Percentiles rank a stretch among this genome's conserved stretches.
phyloP scores from a whole-genome alignment of 148 eudicot genomes.

The Polygonum maritimum region DNA sequence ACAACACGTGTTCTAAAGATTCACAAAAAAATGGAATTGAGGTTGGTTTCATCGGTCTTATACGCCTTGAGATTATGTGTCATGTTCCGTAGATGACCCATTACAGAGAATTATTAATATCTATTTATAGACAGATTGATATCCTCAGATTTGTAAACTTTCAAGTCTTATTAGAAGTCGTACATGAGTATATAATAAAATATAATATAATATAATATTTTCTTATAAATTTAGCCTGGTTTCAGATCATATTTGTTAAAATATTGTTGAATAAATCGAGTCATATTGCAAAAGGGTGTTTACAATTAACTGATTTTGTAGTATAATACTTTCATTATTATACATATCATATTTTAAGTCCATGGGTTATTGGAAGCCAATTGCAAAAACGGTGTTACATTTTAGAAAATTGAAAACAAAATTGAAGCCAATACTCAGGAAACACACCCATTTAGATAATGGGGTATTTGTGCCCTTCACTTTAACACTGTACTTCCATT shows the following conservation, averaged over 20 bases:
- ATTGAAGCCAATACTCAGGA: conserved; percentile 4
- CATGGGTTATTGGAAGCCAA: neutral
- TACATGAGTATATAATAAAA: too few relatives aligned
- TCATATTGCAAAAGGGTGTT: neutral
- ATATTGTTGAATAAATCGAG: neutral
- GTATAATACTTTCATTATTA: neutral
- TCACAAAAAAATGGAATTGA: too few relatives aligned
- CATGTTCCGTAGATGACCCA: neutral
- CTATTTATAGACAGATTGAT: neutral
- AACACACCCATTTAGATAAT: conserved; percentile 73
- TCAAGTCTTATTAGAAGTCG: neutral
- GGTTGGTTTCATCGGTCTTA: neutral
- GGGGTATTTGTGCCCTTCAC: conserved; percentile 65
- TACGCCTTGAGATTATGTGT: neutral
- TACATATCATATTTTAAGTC: neutral
- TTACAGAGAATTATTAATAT: neutral
- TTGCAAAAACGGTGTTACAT: neutral
- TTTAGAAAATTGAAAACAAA: neutral
- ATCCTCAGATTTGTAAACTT: neutral
- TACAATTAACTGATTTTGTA: neutral
- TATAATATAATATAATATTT: neutral
- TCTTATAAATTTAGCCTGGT: neutral
- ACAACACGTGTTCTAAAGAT: too few relatives aligned
- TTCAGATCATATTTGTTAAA: neutral
- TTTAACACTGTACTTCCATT: conserved; percentile 90